phyloP scores from a whole-genome alignment of 495 filamentous ascomycete genomes.

The Extremus antarcticus region DNA sequence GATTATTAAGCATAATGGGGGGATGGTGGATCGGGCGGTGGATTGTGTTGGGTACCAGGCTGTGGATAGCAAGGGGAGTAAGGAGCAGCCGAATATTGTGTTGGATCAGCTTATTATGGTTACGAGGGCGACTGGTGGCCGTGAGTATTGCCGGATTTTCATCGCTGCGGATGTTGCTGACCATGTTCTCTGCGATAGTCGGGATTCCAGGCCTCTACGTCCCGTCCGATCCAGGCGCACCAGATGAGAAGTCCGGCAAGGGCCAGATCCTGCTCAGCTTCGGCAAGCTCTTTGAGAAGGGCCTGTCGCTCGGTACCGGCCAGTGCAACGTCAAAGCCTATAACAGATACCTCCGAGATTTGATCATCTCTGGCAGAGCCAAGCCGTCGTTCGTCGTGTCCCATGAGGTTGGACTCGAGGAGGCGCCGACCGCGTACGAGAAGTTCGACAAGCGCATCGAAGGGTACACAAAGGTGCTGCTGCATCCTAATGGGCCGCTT shows the following conservation, averaged over 20 bases:
- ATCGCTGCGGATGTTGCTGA: not conserved
- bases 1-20: constrained; percentile 32
- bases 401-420: constrained; percentile 45
- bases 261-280: constrained; percentile 49
- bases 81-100: constrained; percentile 33
- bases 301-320: constrained; percentile 27
- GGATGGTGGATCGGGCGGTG: constrained; percentile 42
- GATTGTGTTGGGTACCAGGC: constrained; percentile 49
- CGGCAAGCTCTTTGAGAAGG: constrained; percentile 53
- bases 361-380: constrained; percentile 47
- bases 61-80: constrained; percentile 29
- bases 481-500: constrained; percentile 17
- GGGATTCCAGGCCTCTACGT: constrained; percentile 34
- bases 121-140: constrained; percentile 27
- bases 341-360: constrained; percentile 45
- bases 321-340: constrained; percentile 53
- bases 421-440: constrained; percentile 52
- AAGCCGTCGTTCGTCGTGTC: constrained; percentile 48
- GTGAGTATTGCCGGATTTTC: not conserved
- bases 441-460: constrained; percentile 60
- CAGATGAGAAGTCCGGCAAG: constrained; percentile 36
- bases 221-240: constrained; percentile 28
- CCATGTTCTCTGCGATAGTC: constrained; percentile 2
- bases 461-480: constrained; percentile 34
- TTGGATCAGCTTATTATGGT: constrained; percentile 31